These are phyloP conservation scores for Aspergillus caelatus DNA, from an alignment of 2,329 filamentous ascomycete species.

Conservation along the genomic window DNA sequence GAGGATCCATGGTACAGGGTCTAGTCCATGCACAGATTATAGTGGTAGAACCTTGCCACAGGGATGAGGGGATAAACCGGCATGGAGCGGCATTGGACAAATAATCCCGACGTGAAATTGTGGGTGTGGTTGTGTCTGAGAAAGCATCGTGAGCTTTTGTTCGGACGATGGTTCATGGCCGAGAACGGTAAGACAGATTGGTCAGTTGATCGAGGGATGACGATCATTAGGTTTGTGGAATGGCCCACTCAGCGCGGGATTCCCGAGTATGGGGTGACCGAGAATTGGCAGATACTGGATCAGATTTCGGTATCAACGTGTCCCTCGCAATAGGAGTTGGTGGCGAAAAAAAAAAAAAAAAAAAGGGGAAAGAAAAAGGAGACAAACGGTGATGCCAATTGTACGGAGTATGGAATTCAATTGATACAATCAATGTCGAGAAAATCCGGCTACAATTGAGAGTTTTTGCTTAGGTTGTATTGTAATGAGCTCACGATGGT, in stretches of 20 bases:
- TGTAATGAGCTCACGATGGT: neutral
- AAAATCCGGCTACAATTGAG: neutral
- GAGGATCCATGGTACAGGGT: constrained; percentile 28
- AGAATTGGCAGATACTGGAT: constrained; percentile 13
- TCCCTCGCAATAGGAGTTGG: neutral
- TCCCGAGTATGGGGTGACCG: constrained; percentile 24
- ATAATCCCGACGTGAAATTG: constrained; percentile 5
- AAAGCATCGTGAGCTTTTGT: constrained; percentile 16
- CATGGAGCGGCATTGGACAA: constrained; percentile 12
- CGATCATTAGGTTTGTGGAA: constrained; percentile 21
- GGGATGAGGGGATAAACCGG: constrained; percentile 11
- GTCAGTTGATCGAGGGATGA: constrained; percentile 23
- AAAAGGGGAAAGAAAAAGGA: neutral
- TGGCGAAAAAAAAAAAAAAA: constrained; percentile 2
- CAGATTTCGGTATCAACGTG: constrained; percentile 10
- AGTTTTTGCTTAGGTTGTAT: neutral
- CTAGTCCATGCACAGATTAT: constrained; percentile 14
- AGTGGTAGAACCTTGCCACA: constrained; percentile 21
- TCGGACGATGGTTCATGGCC: constrained; percentile 11
- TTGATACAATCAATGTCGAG: neutral
- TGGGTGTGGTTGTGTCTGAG: constrained; percentile 10
- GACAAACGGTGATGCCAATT: neutral
- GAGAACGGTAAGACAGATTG: constrained; percentile 18
- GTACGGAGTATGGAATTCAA: neutral
- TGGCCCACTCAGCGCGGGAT: constrained; percentile 24